Conservation (phyloP, 192 early-diverging fungal species). For the Chytriomyces hyalinus region DNA sequence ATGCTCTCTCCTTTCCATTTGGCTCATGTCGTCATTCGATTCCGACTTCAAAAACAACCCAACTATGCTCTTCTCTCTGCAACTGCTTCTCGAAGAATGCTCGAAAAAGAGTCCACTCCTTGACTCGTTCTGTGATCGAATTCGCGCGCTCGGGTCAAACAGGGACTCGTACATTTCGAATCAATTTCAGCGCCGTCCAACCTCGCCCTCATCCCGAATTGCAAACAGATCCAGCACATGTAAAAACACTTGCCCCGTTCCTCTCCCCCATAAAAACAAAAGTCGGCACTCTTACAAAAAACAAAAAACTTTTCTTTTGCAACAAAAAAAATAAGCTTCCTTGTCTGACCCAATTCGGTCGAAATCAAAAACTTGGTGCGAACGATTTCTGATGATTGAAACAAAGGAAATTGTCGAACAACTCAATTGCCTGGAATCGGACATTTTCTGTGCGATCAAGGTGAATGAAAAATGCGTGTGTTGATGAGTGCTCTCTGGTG, state of each 20-base stretch:
- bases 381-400: conserved; percentile 62
- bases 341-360: not conserved
- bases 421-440: conserved; percentile 66
- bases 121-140: not conserved
- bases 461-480: conserved; percentile 35
- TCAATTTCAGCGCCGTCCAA: not conserved
- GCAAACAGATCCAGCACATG: not conserved
- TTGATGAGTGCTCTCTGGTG: no score
- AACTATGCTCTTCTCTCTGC: conserved; percentile 52
- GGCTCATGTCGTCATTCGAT: conserved; percentile 37
- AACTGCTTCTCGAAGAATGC: conserved; percentile 42
- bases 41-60: conserved; percentile 49
- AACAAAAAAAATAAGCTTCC: not conserved
- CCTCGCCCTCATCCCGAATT: not conserved
- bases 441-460: conserved; percentile 69
- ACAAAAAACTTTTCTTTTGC: not conserved
- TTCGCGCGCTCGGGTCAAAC: not conserved
- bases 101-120: not conserved
- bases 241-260: not conserved
- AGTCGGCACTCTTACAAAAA: not conserved
- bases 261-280: not conserved
- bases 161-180: not conserved
- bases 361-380: conserved; percentile 20
- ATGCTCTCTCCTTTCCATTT: conserved; percentile 51
- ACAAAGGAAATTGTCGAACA: conserved; percentile 67